Evolutionary conservation across 352 stramenopile species (phyloP).

Genomic region (Pythium chondricola): DNA sequence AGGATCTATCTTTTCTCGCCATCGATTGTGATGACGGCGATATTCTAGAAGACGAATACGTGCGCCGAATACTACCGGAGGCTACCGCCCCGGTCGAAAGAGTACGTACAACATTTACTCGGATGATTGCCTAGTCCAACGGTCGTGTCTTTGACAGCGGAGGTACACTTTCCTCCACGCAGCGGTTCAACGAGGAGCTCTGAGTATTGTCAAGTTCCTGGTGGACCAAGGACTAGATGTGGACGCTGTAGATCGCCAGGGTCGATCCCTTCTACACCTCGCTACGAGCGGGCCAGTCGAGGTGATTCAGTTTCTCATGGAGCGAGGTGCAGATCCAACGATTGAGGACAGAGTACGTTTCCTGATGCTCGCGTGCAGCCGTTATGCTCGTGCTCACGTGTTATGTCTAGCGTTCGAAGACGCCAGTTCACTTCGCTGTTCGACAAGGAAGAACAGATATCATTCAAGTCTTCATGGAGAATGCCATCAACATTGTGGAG

Average conservation of each 20-base stretch:
- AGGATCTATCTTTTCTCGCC: background rate
- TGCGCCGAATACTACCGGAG: background rate
- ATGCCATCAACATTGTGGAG: background rate
- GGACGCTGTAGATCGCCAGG: background rate
- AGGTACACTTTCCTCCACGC: constrained; percentile 3
- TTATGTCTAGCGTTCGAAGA: no score
- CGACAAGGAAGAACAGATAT: background rate
- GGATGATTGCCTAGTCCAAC: no score
- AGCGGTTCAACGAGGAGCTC: constrained; percentile 1
- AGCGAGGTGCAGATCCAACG: no score
- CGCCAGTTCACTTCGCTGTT: background rate
- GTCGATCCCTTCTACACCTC: background rate
- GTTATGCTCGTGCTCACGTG: no score
- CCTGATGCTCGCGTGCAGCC: no score
- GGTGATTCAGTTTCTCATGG: background rate
- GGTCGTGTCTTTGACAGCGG: background rate
- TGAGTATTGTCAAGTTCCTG: background rate
- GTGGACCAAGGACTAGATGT: constrained; percentile 2
- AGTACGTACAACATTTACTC: no score
- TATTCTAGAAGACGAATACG: background rate
- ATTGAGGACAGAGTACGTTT: no score
- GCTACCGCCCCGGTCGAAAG: no score
- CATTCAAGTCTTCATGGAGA: background rate
- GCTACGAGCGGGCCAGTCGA: background rate
- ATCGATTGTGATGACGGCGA: background rate